Base-by-base conservation (phyloP, 129 eudicot genomes). In the Lactuca saligna region DNA sequence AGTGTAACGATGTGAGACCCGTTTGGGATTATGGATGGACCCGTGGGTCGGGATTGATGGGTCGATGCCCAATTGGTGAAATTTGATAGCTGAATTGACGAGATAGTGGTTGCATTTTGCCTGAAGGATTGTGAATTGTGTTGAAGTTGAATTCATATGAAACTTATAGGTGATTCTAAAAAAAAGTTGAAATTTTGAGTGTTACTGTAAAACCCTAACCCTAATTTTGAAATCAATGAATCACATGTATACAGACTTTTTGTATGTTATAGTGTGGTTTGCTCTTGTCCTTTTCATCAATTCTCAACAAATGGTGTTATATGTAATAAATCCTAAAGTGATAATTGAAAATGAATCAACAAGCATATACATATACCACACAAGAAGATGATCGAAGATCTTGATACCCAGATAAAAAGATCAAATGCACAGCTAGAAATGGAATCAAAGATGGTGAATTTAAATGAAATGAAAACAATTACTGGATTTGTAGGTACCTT, bases 21-120 rank as follows among this genome's bases (percentile, higher is more conserved):
- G 6, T 17, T 72, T 59, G 20, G 66, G 11, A 5, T 31, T 70
- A 41, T n/a, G 34, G 54, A 90, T 79, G 68, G 96, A 90, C n/a
- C 91, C 91, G 75, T 88, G 91, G 53, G 69, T 63, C 0, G 89
- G 95, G 33, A 80, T 67, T 35, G 82, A 70, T 67, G 85, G 75
- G 77, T 86, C 88, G 73, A 86, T 68, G 59, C 87, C 96, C 74
- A 79, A 59, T 59, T 86, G 96, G 76, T 86, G 81, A 68, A 72
- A 91, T 78, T 86, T 92, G 75, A 86, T 75, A 17, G 91, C 85
- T 75, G 91, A 87, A 76, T 84, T 85, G 81, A 84, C 84, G 32
- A 83, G 85, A 71, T 81, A 81, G 80, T 81, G 90, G 75, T 86
- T 82, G 66, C 88, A 86, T 61, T 82, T 90, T 67, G 91, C 89